A percentile compares a stretch with the other conserved stretches of the same genome.
Conservation (phyloP, 2,329 filamentous ascomycete species). For the Tothia fuscella region DNA sequence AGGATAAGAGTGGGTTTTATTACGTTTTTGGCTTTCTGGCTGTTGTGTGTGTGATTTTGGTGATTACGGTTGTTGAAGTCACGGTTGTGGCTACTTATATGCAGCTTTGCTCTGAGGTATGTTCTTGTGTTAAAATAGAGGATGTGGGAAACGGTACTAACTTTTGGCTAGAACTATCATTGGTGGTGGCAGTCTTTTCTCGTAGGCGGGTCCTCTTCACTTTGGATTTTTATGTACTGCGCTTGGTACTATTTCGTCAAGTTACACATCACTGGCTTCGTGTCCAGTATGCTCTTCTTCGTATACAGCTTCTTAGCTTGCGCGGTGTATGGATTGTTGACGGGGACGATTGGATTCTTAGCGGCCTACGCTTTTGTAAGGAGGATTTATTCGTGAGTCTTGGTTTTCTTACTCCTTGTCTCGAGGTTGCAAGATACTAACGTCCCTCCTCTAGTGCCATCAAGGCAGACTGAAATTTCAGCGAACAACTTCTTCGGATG, state of each 20-base stretch:
- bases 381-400: constrained; percentile 63
- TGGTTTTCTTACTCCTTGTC: no score
- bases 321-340: constrained; percentile 66
- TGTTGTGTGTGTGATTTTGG: constrained; percentile 58
- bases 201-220: constrained; percentile 60
- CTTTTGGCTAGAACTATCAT: constrained; percentile 52
- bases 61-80: constrained; percentile 69
- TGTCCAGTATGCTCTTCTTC: constrained; percentile 73
- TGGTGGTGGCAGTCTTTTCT: constrained; percentile 92
- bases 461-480: no score
- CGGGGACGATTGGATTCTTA: constrained; percentile 74
- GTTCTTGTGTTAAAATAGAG: no score
- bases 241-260: constrained; percentile 74
- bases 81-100: constrained; percentile 75
- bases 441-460: no score
- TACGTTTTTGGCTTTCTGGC: constrained; percentile 82
- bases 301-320: constrained; percentile 74
- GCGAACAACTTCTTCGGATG: no score
- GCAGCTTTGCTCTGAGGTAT: constrained; percentile 64
- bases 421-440: no score
- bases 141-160: constrained; percentile 12
- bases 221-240: constrained; percentile 77
- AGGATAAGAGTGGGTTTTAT: constrained; percentile 85
- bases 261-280: constrained; percentile 68
- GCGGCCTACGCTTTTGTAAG: constrained; percentile 74